These are phyloP conservation scores for Mycena galericulata DNA, from an alignment of 768 basidiomycete genomes.

Conservation along the genomic window DNA sequence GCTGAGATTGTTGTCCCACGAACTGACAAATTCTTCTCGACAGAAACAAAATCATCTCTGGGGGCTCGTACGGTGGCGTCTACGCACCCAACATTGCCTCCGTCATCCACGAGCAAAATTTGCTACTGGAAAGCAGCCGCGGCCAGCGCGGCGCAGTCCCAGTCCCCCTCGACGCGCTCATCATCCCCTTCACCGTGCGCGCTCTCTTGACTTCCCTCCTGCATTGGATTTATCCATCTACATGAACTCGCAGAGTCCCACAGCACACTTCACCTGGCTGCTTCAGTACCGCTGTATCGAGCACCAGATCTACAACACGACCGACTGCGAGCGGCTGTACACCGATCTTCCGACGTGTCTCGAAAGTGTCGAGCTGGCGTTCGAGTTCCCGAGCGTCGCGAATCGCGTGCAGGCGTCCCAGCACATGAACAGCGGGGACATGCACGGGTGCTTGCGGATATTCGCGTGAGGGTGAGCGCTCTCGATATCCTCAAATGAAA, in stretches of 20 bases:
- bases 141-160: slow-evolving; percentile 35
- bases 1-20: not conserved
- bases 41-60: slow-evolving; percentile 34
- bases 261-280: slow-evolving; percentile 40
- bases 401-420: slow-evolving; percentile 1
- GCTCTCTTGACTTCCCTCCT: not conserved
- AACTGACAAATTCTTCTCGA: too few species aligned
- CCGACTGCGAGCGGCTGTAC: slow-evolving; percentile 35
- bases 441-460: slow-evolving; percentile 20
- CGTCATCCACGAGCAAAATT: slow-evolving; percentile 46
- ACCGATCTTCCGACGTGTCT: slow-evolving; percentile 37
- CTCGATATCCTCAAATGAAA: not conserved
- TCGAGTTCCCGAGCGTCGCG: not conserved
- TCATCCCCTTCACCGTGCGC: slow-evolving; percentile 30
- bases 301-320: slow-evolving; percentile 39
- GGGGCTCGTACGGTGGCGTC: slow-evolving; percentile 45
- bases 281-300: slow-evolving; percentile 41
- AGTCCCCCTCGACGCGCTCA: slow-evolving; percentile 43
- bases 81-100: slow-evolving; percentile 47
- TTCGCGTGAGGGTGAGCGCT: slow-evolving; percentile 26
- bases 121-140: slow-evolving; percentile 29
- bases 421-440: not conserved
- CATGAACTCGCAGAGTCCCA: too few species aligned
- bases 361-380: slow-evolving; percentile 25
- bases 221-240: too few species aligned